These are phyloP conservation scores for Calonectria ilicicola DNA, from an alignment of 2,329 filamentous ascomycete genomes.

Conservation along the genomic window DNA sequence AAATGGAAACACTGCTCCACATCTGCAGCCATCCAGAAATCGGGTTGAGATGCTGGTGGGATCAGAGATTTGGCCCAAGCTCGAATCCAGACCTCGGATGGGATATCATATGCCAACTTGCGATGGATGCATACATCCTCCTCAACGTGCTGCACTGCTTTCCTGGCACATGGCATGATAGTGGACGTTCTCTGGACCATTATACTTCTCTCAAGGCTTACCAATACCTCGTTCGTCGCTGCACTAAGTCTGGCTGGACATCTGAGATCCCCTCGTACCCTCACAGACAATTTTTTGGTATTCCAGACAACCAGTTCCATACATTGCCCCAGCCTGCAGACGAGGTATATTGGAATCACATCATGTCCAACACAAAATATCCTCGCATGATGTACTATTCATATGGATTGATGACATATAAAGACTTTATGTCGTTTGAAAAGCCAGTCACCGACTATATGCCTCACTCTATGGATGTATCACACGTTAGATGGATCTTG, in stretches of 20 bases:
- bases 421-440: not conserved
- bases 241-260: not conserved
- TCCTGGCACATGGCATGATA: not conserved
- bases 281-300: not conserved
- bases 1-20: not conserved
- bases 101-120: not conserved
- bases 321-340: not conserved
- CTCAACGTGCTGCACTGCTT: conserved; percentile 1
- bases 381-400: not conserved
- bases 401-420: not conserved
- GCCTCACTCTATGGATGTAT: not conserved
- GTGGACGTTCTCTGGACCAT: not conserved
- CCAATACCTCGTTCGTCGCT: not conserved
- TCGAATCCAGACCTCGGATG: not conserved
- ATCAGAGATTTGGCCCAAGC: not conserved
- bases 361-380: not conserved
- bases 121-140: not conserved
- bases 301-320: not conserved
- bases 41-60: not conserved
- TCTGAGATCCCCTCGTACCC: not conserved
- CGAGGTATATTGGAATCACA: not conserved
- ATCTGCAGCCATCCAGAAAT: not conserved
- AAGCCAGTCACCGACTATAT: not conserved
- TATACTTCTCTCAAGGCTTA: not conserved
- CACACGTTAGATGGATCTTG: not conserved